Evolutionary conservation across 768 basidiomycete species (phyloP), one percentile per base, ranked within the genome.

Genomic region (Gloeopeniophorella convolvens): DNA sequence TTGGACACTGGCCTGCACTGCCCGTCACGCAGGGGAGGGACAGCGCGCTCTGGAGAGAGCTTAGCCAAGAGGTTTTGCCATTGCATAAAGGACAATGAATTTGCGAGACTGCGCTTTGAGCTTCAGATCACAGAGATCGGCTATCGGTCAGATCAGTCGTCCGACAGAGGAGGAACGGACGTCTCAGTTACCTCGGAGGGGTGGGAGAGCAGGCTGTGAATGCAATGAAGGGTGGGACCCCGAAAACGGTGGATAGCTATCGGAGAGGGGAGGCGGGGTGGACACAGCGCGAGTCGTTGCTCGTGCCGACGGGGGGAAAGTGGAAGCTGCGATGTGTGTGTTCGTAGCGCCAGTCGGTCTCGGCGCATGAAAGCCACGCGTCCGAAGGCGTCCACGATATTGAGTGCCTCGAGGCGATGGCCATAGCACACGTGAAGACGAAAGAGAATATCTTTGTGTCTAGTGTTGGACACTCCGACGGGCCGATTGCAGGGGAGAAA

Each of bases 1-100:
- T 48, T 42, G 41, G 51, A 37, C 34, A 43, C 41, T 16, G 51
- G 46, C 28, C 37, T 53, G 46, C 51, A 53, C 51, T 53, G 51
- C 51, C 51, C 46, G 23, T 54, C 52, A 32, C 42, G 52, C 35
- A 54, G 36, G 35, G 40, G 48, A 34, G 52, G 41, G 7, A 36
- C 27, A 42, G 16, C n/a, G 15, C 42, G 36, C 47, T 43, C 46
- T 21, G 52, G 52, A 20, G 52, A 48, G 52, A 48, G 47, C 52
- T 48, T 54, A 36, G 35, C 20, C 7, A 54, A 6, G 31, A 48
- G 30, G 15, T 24, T 35, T 5, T 15, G 7, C 52, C 52, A 54
- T 39, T 36, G 52, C 52, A 54, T 54, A 33, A 32, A n/a, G 30
- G 41, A 42, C 8, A 3, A 48, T 16, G n/a, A 11, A 35, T 12